These are phyloP conservation scores for Stenocarpella maydis DNA, from an alignment of 2,329 filamentous ascomycete species.

Conservation along the genomic window DNA sequence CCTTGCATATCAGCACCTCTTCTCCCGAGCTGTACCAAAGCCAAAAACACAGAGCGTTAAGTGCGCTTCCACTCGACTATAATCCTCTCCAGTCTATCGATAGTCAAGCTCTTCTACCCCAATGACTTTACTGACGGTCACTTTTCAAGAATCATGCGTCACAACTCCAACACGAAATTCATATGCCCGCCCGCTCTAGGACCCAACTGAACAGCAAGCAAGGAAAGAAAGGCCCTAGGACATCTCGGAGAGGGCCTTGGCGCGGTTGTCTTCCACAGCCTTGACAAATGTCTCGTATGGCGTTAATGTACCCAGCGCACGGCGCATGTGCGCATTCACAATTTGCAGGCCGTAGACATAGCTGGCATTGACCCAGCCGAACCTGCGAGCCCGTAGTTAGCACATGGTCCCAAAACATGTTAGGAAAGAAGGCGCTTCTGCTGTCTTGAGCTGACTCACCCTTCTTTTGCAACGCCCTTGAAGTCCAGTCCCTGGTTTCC, in stretches of 20 bases:
- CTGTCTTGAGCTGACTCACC: slow-evolving; percentile 67
- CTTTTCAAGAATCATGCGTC: slow-evolving; percentile 1
- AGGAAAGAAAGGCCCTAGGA: slow-evolving; percentile 35
- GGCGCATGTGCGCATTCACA: slow-evolving; percentile 86
- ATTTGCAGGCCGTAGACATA: slow-evolving; percentile 94
- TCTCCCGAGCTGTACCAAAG: not conserved
- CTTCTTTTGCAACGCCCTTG: slow-evolving; percentile 94
- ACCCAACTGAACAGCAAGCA: not conserved
- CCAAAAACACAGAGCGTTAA: not conserved
- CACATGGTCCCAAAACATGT: not conserved
- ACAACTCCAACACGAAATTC: slow-evolving; percentile 11
- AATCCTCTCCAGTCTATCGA: not conserved
- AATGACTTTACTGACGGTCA: slow-evolving; percentile 2
- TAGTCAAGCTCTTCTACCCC: not conserved
- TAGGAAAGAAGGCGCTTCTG: slow-evolving; percentile 9
- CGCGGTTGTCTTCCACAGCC: slow-evolving; percentile 65
- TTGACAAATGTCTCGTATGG: slow-evolving; percentile 84
- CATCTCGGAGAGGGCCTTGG: slow-evolving; percentile 60
- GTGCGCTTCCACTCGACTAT: not conserved
- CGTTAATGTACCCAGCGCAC: slow-evolving; percentile 87
- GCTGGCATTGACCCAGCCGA: slow-evolving; percentile 98
- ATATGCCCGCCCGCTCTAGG: slow-evolving; percentile 9
- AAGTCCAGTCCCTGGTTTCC: slow-evolving; percentile 96
- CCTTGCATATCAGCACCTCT: not conserved
- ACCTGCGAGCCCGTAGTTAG: slow-evolving; percentile 61